Conservation (phyloP, 495 filamentous ascomycete species). For the Penicillium daleae region DNA sequence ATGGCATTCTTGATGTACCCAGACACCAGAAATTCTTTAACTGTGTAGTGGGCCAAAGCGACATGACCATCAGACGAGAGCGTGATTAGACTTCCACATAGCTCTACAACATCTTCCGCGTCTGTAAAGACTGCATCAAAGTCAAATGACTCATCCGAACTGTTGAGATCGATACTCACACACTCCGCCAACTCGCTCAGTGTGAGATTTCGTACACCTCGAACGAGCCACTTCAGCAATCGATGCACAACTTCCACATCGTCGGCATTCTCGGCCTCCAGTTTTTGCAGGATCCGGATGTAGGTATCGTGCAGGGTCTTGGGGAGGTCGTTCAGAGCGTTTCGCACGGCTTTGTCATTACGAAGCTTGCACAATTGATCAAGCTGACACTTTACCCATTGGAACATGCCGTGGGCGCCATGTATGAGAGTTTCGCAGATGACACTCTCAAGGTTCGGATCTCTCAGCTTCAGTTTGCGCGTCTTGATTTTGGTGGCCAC, state of each 20-base stretch:
- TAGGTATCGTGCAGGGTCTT: neutral
- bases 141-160: neutral
- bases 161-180: neutral
- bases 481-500: neutral
- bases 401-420: neutral
- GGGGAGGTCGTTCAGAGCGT: neutral
- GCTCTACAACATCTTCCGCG: neutral
- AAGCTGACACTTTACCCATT: neutral
- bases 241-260: neutral
- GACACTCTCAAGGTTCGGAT: neutral
- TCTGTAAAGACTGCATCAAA: slow-evolving; percentile 1
- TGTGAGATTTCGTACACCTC: neutral
- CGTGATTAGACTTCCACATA: neutral
- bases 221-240: neutral
- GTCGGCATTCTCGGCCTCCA: neutral
- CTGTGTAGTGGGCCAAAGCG: neutral
- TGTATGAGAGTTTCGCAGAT: neutral
- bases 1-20: neutral
- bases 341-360: neutral
- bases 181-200: neutral
- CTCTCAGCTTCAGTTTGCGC: neutral
- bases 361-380: neutral
- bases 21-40: neutral
- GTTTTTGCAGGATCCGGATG: neutral
- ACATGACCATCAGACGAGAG: neutral